Base-by-base conservation (phyloP, 495 filamentous ascomycete genomes). In the Hyaloscypha bicolor region DNA sequence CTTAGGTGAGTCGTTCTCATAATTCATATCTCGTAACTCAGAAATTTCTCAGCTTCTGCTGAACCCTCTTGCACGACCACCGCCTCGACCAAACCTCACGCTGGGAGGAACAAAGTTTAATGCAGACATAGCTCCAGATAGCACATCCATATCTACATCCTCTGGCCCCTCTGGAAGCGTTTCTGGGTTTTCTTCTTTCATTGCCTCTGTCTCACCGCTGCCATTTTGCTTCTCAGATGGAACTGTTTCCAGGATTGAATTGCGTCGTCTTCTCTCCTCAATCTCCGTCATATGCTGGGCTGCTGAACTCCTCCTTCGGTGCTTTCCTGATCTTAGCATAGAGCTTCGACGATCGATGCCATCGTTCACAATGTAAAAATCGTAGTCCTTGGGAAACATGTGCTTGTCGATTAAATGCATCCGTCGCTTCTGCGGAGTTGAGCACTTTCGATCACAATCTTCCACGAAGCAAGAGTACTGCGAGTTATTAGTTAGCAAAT, bases 361-460 rank as follows among this genome's bases (percentile, higher is more conserved):
- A 65, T 93, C 86, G 69, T 94, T 91, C 0, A 96, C 89, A 35
- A 97, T 85, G 29, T 85, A 87, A 75, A 97, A 98, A 74, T 97
- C 94, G 74, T 94, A 99, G 66, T 91, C 90, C 78, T 86, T 89
- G 6, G 94, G 95, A 76, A 95, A 99, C 81, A 91, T 86, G 72
- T 99, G 95, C 78, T 97, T 97, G 76, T 97, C 94, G 65, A 94
- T 91, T 30, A 96, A 78, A 78, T 99, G 95, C 75, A 91, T 86
- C 59, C 90, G 82, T 56, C 95, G 86, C 76, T 96, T 99, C 68
- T 91, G 85, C 5, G 91, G 88, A 9, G 89, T 93, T 32, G 85
- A 88, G 79, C 94, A 98, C 77, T 93, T 88, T 65, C 89, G 82
- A 56, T 97, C 93, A 73, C 95, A 99, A 55, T 83, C 87, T 72